A percentile compares a stretch with the other conserved stretches of the same genome.
These are phyloP conservation scores for Saccharum spontaneum DNA, from an alignment of 176 grass and related monocot species.

Conservation along the genomic window DNA sequence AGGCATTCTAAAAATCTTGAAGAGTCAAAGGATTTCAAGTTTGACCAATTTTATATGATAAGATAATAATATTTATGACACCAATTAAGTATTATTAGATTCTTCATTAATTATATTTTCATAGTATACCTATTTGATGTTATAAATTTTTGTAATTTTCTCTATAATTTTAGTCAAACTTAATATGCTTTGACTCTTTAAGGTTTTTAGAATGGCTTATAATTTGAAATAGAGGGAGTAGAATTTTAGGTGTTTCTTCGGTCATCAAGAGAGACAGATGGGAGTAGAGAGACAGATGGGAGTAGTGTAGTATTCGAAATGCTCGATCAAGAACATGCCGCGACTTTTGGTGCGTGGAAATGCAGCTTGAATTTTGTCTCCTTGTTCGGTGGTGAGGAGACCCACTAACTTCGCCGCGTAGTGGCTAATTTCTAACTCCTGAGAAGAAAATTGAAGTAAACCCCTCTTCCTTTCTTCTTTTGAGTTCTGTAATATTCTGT, in stretches of 20 bases:
- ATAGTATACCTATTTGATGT: too few relatives aligned
- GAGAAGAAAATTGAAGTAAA: neutral
- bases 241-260: neutral
- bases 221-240: too few relatives aligned
- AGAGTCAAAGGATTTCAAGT: too few relatives aligned
- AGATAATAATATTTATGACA: too few relatives aligned
- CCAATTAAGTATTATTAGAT: too few relatives aligned
- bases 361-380: neutral
- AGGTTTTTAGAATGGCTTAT: too few relatives aligned
- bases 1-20: too few relatives aligned
- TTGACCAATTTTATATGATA: too few relatives aligned
- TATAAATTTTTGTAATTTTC: too few relatives aligned
- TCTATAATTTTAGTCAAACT: too few relatives aligned
- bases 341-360: constrained; percentile 13
- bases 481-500: neutral
- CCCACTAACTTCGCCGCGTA: constrained; percentile 11
- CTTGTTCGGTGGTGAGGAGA: constrained; percentile 21
- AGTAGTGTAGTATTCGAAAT: neutral
- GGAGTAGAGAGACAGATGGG: neutral
- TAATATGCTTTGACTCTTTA: too few relatives aligned
- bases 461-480: neutral
- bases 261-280: neutral
- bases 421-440: neutral
- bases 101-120: too few relatives aligned
- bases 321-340: neutral